Evolutionary conservation across 768 basidiomycete genomes (phyloP).

Genomic region (Pleurotus platypus): DNA sequence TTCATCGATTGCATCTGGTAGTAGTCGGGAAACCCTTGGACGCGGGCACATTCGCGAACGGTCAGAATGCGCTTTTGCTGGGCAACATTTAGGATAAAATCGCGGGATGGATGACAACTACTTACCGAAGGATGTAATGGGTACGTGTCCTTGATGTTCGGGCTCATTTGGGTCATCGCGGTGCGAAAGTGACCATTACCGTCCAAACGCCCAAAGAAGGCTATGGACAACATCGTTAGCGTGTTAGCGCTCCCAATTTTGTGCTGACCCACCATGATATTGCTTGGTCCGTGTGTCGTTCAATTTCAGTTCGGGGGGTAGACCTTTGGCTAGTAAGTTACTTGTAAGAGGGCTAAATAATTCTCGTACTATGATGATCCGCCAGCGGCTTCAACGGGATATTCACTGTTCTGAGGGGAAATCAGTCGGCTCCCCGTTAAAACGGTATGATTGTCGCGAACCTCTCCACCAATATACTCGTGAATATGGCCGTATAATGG

Average conservation of each 20-base stretch:
- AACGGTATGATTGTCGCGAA: conserved; percentile 2
- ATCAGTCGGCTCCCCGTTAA: too few relatives aligned
- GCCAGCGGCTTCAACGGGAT: conserved; percentile 52
- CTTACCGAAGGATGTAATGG: conserved; percentile 40
- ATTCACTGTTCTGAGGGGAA: conserved; percentile 38
- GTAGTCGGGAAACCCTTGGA: conserved; percentile 75
- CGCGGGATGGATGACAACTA: background rate
- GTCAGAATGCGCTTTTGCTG: conserved; percentile 73
- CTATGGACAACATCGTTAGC: conserved; percentile 23
- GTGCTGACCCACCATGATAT: conserved; percentile 21
- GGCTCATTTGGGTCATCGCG: conserved; percentile 53
- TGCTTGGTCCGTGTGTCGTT: background rate
- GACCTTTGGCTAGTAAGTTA: background rate
- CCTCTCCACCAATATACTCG: conserved; percentile 41
- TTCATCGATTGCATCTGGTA: conserved; percentile 59
- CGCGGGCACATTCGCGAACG: conserved; percentile 65
- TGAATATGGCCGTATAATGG: conserved; percentile 53
- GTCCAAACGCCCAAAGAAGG: conserved; percentile 55
- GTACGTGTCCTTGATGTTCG: conserved; percentile 44
- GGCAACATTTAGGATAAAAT: background rate
- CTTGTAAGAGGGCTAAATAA: background rate
- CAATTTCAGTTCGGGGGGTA: background rate
- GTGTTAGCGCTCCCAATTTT: background rate
- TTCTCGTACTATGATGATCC: conserved; percentile 43
- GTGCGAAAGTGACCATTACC: conserved; percentile 54